Percentiles rank a stretch among this genome's conserved stretches.
These are phyloP conservation scores for Tetracentron sinense DNA, from an alignment of 164 flowering plant species.

Conservation along the genomic window DNA sequence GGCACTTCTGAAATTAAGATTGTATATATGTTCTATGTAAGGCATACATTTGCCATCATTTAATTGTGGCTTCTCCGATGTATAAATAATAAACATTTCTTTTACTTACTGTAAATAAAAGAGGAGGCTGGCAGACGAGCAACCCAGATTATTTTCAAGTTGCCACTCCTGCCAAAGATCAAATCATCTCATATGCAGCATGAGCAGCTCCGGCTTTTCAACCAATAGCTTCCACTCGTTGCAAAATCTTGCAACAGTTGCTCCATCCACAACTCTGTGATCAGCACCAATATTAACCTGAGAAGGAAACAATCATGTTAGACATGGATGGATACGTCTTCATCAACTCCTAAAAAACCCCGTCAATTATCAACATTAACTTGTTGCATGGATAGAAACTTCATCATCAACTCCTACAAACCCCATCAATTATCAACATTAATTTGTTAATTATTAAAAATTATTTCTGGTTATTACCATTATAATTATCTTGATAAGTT, in stretches of 20 bases:
- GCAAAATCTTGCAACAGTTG: slow-evolving; percentile 87
- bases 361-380: neutral
- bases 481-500: too few species aligned
- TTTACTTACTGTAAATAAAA: neutral
- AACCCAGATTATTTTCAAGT: neutral
- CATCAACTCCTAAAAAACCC: neutral
- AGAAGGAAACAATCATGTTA: slow-evolving; percentile 3
- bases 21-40: too few species aligned
- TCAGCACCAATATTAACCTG: slow-evolving; percentile 95
- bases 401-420: too few species aligned
- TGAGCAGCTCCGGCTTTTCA: slow-evolving; percentile 81
- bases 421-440: too few species aligned
- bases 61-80: neutral
- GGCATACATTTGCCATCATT: too few species aligned
- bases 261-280: slow-evolving; percentile 95
- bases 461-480: too few species aligned
- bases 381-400: too few species aligned
- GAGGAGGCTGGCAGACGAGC: neutral
- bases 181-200: slow-evolving; percentile 63
- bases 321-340: neutral
- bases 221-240: slow-evolving; percentile 80
- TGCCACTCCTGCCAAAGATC: neutral
- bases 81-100: too few species aligned
- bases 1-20: too few species aligned
- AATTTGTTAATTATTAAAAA: too few species aligned